These are phyloP conservation scores for Straminergon stramineum DNA, from an alignment of 225 moss, liverwort and hornwort genomes.

Conservation along the genomic window DNA sequence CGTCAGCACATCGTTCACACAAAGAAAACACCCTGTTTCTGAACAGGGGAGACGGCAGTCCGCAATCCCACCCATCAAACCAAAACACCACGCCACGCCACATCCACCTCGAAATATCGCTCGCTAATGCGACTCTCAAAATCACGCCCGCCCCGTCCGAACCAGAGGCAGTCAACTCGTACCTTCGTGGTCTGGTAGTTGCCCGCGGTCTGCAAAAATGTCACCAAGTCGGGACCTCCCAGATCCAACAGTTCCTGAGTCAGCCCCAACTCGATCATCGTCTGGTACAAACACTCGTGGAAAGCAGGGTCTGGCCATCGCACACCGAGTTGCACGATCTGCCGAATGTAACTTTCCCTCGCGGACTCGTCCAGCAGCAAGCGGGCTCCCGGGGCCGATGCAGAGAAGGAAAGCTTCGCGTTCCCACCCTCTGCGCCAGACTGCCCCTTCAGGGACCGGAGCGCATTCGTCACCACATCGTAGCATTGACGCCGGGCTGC, in stretches of 20 bases:
- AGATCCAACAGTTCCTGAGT: slow-evolving; percentile 85
- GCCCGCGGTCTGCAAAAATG: slow-evolving; percentile 84
- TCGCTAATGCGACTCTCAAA: background rate
- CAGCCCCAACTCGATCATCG: slow-evolving; percentile 91
- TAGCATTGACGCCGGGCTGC: slow-evolving; percentile 86
- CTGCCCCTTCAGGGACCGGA: slow-evolving; percentile 76
- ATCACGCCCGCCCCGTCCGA: background rate
- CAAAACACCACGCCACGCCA: background rate
- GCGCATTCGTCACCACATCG: slow-evolving; percentile 89
- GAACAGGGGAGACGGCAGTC: background rate
- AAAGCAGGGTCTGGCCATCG: slow-evolving; percentile 93
- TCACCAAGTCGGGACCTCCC: slow-evolving; percentile 81
- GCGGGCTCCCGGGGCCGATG: slow-evolving; percentile 42
- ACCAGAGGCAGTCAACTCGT: background rate
- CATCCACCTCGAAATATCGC: background rate
- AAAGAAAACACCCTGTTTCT: background rate
- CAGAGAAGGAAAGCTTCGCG: slow-evolving; percentile 45
- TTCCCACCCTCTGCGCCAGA: slow-evolving; percentile 25
- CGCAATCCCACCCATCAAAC: background rate
- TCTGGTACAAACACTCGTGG: slow-evolving; percentile 83
- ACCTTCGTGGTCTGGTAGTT: slow-evolving; percentile 72
- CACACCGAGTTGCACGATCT: slow-evolving; percentile 90
- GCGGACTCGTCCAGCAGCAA: slow-evolving; percentile 72
- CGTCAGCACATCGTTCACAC: background rate
- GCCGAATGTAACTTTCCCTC: slow-evolving; percentile 78